phyloP scores from a whole-genome alignment of 192 early-diverging fungal species.

The Backusella westeae region DNA sequence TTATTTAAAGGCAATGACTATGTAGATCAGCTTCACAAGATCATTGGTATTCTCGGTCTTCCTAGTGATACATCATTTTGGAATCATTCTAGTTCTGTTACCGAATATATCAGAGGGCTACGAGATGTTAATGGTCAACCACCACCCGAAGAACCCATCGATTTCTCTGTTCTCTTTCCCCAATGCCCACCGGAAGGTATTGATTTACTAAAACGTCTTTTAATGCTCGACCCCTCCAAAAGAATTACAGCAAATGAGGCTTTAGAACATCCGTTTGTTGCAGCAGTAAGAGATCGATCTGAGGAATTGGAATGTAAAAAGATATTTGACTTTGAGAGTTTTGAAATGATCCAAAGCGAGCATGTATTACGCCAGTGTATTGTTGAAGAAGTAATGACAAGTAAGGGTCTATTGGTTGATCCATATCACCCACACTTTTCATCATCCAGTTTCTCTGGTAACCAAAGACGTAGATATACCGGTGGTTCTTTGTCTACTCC shows the following conservation, averaged over 20 bases:
- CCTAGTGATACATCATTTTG: conserved; percentile 62
- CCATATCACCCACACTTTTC: not conserved
- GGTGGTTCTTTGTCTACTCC: conserved; percentile 32
- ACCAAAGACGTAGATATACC: conserved; percentile 20
- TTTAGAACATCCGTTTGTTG: conserved; percentile 87
- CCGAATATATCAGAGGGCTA: conserved; percentile 31
- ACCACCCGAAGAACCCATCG: conserved; percentile 24
- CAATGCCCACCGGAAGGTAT: conserved; percentile 41
- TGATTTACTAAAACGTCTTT: conserved; percentile 83
- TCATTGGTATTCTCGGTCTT: conserved; percentile 81
- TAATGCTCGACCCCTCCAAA: conserved; percentile 83
- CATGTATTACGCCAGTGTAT: conserved; percentile 26
- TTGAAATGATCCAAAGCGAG: conserved; percentile 23
- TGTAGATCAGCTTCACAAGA: conserved; percentile 92
- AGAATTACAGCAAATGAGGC: conserved; percentile 92
- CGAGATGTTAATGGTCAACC: conserved; percentile 51
- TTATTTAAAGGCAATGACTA: conserved; percentile 91
- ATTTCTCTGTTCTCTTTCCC: conserved; percentile 25
- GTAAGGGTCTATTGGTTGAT: conserved; percentile 2
- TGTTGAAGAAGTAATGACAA: conserved; percentile 23
- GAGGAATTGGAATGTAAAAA: conserved; percentile 32
- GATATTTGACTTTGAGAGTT: conserved; percentile 34
- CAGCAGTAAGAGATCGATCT: conserved; percentile 46
- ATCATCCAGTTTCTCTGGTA: not conserved
- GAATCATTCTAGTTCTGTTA: conserved; percentile 22